Conservation (phyloP, 495 filamentous ascomycete species). For the Penicillium ochrochloron region DNA sequence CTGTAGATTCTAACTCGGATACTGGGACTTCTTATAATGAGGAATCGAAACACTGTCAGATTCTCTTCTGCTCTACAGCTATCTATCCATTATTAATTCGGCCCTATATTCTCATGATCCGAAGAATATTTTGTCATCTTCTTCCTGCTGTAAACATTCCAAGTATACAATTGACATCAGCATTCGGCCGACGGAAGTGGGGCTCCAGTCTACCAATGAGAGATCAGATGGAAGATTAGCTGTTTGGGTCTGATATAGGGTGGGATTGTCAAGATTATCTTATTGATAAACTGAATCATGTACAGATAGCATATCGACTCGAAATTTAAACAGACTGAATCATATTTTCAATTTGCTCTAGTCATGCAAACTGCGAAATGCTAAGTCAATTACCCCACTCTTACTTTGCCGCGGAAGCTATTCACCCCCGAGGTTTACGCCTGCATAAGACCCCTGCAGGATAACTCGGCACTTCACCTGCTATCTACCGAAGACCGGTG, state of each 20-base stretch:
- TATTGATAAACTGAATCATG: constrained; percentile 1
- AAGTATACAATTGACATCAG: constrained; percentile 5
- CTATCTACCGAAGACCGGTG: not conserved
- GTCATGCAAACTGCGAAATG: not conserved
- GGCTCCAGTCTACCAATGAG: not conserved
- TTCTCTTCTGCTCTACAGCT: not conserved
- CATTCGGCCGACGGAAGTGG: constrained; percentile 11
- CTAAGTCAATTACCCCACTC: not conserved
- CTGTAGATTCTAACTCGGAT: not conserved
- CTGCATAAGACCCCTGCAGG: not conserved
- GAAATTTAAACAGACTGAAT: not conserved
- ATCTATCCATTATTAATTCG: constrained; percentile 4
- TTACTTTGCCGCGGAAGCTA: not conserved
- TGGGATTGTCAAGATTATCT: not conserved
- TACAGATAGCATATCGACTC: too few species aligned
- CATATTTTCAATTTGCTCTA: not conserved
- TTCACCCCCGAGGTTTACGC: not conserved
- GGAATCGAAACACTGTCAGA: not conserved
- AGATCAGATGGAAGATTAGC: not conserved
- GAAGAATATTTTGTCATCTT: constrained; percentile 1
- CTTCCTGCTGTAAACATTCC: not conserved
- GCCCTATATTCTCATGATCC: not conserved
- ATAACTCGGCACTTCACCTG: not conserved
- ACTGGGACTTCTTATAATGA: not conserved
- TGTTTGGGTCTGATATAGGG: not conserved